Evolutionary conservation across 192 early-diverging fungal species (phyloP).

Genomic region (Haplosporangium gracile): DNA sequence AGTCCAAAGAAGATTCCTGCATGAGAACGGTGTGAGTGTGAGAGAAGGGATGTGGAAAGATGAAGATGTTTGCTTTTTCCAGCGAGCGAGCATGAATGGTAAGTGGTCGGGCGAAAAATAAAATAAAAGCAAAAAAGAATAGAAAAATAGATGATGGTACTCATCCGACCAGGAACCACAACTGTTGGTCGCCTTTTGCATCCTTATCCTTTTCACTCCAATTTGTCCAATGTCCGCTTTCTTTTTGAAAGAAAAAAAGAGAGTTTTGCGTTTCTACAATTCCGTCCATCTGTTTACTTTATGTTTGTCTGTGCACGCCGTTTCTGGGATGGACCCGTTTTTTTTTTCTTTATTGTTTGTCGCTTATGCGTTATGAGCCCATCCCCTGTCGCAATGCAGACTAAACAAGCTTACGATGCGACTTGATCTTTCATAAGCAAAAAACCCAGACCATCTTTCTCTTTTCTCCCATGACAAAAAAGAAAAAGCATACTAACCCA

Average conservation of each 20-base stretch:
- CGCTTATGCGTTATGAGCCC: not conserved
- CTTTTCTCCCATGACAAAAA: not conserved
- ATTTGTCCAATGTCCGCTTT: not conserved
- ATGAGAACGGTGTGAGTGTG: not conserved
- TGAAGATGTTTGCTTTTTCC: not conserved
- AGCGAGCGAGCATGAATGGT: not conserved
- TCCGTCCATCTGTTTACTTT: not conserved
- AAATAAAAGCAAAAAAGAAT: not conserved
- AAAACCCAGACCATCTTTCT: not conserved
- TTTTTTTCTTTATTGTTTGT: not conserved
- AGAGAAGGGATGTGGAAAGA: not conserved
- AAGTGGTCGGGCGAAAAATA: not conserved
- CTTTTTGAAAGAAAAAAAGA: not conserved
- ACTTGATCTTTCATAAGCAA: not conserved
- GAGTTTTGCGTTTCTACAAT: not conserved
- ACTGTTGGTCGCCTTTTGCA: not conserved
- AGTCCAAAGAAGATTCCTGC: not conserved
- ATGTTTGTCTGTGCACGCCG: conserved; percentile 9
- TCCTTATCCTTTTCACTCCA: not conserved
- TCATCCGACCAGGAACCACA: not conserved
- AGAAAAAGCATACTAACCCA: conserved; percentile 2
- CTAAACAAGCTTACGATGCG: not conserved
- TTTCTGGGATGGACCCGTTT: not conserved
- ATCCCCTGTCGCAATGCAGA: not conserved
- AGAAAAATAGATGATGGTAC: not conserved